These are phyloP conservation scores for Geotrichum aggregatum DNA, from an alignment of 1,139 yeast genomes.

Conservation along the genomic window DNA sequence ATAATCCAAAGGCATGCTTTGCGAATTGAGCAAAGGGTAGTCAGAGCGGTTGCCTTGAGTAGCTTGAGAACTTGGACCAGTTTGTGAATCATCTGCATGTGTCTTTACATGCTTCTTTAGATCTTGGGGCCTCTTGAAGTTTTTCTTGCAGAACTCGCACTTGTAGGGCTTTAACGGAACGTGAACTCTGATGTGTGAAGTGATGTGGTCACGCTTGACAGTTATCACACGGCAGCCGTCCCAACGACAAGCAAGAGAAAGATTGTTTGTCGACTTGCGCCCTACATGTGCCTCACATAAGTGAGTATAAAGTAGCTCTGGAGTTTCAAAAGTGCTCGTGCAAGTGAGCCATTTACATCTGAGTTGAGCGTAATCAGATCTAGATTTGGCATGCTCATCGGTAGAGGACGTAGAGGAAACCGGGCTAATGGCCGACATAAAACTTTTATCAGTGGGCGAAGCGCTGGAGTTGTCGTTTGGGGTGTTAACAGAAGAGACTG, in stretches of 20 bases:
- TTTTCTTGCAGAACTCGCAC: slow-evolving; percentile 73
- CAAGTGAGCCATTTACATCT: slow-evolving; percentile 75
- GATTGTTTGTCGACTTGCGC: slow-evolving; percentile 75
- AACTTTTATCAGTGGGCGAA: slow-evolving; percentile 16
- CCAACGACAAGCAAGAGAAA: slow-evolving; percentile 81
- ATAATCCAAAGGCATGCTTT: slow-evolving; percentile 14
- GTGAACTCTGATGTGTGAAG: slow-evolving; percentile 55
- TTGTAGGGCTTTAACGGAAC: slow-evolving; percentile 79
- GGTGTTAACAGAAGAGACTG: slow-evolving; percentile 14
- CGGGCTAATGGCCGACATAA: slow-evolving; percentile 25
- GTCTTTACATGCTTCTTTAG: slow-evolving; percentile 86
- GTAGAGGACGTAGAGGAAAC: slow-evolving; percentile 24
- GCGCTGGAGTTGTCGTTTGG: slow-evolving; percentile 14
- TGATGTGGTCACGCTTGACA: slow-evolving; percentile 89
- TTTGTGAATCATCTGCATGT: slow-evolving; percentile 46
- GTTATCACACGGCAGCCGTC: slow-evolving; percentile 72
- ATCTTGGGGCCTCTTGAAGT: slow-evolving; percentile 94
- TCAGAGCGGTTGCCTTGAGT: slow-evolving; percentile 1
- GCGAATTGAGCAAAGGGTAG: slow-evolving; percentile 9
- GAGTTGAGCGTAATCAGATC: slow-evolving; percentile 32
- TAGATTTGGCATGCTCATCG: slow-evolving; percentile 13
- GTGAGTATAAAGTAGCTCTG: slow-evolving; percentile 76
- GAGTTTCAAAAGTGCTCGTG: slow-evolving; percentile 51
- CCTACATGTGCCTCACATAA: slow-evolving; percentile 91
- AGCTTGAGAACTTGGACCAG: not conserved